Conservation (phyloP, 495 filamentous ascomycete genomes). For the Staphylotrichum tortipilum region DNA sequence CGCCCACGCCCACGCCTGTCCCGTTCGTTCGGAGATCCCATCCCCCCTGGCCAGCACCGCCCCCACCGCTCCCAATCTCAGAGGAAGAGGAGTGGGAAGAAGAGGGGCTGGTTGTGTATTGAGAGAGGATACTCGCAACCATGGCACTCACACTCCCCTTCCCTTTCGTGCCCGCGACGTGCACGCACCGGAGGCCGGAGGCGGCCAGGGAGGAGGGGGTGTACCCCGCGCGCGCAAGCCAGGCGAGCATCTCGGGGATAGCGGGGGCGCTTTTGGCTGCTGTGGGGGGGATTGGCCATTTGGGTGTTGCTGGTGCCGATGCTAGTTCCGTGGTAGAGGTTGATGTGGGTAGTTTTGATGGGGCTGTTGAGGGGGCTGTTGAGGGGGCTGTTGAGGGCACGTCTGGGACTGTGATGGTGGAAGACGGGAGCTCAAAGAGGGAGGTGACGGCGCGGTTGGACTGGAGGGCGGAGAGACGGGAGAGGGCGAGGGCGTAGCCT, state of each 20-base stretch:
- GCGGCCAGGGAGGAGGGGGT: slow-evolving; percentile 24
- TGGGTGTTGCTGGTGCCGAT: too few relatives aligned
- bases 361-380: too few relatives aligned
- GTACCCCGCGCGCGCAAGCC: slow-evolving; percentile 68
- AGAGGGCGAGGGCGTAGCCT: slow-evolving; percentile 32
- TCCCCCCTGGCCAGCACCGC: too few relatives aligned
- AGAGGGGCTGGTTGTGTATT: slow-evolving; percentile 18
- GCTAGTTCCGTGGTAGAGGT: too few relatives aligned
- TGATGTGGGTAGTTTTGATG: too few relatives aligned
- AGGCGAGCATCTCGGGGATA: slow-evolving; percentile 80
- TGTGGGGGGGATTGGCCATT: too few relatives aligned
- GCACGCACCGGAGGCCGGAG: slow-evolving; percentile 35
- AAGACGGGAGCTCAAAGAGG: slow-evolving; percentile 34
- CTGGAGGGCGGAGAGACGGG: slow-evolving; percentile 60
- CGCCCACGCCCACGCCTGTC: slow-evolving; percentile 4
- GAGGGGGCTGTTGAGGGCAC: too few relatives aligned
- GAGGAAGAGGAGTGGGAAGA: too few relatives aligned
- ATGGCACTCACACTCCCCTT: slow-evolving; percentile 49
- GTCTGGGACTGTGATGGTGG: too few relatives aligned
- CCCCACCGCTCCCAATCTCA: too few relatives aligned
- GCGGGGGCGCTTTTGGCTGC: slow-evolving; percentile 71
- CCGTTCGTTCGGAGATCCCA: too few relatives aligned
- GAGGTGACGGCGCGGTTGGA: slow-evolving; percentile 58
- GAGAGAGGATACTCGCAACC: slow-evolving; percentile 34
- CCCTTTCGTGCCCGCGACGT: slow-evolving; percentile 56